These are phyloP conservation scores for Penicillium frequentans DNA, from an alignment of 2,329 filamentous ascomycete genomes.

Conservation along the genomic window DNA sequence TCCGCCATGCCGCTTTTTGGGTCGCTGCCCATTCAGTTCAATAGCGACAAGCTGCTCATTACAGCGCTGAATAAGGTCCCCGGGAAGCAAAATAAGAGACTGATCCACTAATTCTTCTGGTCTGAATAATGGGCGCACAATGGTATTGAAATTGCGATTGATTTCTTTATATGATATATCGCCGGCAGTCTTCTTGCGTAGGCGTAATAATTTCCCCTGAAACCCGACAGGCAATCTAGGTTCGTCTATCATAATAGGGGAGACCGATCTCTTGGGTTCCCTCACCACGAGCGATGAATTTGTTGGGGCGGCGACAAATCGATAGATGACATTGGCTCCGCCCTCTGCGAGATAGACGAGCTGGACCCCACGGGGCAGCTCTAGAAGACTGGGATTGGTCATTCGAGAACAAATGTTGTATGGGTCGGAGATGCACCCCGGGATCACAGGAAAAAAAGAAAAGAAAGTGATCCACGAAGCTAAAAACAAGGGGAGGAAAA, in stretches of 20 bases:
- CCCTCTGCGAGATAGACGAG: conserved; percentile 63
- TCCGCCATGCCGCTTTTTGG: conserved; percentile 51
- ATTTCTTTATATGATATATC: conserved; percentile 54
- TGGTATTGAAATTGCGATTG: conserved; percentile 37
- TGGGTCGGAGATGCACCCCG: not conserved
- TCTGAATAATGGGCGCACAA: conserved; percentile 57
- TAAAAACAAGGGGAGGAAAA: not conserved
- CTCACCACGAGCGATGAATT: conserved; percentile 24
- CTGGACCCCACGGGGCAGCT: conserved; percentile 37
- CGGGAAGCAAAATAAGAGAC: conserved; percentile 51
- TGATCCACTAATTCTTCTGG: conserved; percentile 57
- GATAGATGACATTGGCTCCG: conserved; percentile 74
- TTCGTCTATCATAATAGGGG: conserved; percentile 18
- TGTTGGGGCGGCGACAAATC: conserved; percentile 48
- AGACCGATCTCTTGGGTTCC: conserved; percentile 15
- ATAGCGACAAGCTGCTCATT: conserved; percentile 55
- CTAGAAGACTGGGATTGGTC: conserved; percentile 32
- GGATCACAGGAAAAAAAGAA: not conserved
- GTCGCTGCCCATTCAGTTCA: conserved; percentile 46
- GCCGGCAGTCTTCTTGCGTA: conserved; percentile 58
- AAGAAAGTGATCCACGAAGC: not conserved
- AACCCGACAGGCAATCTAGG: conserved; percentile 23
- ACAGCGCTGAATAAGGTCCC: conserved; percentile 47
- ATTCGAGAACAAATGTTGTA: conserved; percentile 22
- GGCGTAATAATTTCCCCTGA: conserved; percentile 56